These are phyloP conservation scores for Westerdykella sp. DNA, from an alignment of 2,329 filamentous ascomycete species.

Conservation along the genomic window DNA sequence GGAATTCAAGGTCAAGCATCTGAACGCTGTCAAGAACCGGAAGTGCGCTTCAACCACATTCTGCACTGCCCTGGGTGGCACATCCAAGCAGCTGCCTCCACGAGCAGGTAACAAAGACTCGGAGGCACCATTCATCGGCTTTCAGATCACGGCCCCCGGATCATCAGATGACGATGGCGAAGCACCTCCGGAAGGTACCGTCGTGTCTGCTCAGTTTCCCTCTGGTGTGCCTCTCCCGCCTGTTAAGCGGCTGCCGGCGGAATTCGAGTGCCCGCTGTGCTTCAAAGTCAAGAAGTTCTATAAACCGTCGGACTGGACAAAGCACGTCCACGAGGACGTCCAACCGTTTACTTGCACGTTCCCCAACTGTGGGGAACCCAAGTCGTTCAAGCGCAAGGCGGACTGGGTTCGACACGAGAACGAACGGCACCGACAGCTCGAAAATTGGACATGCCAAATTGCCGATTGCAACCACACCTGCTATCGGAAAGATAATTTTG, in stretches of 20 bases:
- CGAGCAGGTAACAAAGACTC: constrained; percentile 54
- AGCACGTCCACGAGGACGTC: constrained; percentile 90
- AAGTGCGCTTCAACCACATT: constrained; percentile 57
- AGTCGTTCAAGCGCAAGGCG: constrained; percentile 91
- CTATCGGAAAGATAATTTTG: constrained; percentile 85
- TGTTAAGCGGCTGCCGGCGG: constrained; percentile 67
- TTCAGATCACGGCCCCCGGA: constrained; percentile 51
- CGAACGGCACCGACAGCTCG: constrained; percentile 79
- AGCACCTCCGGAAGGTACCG: constrained; percentile 59
- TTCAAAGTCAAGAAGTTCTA: constrained; percentile 78
- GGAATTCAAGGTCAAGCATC: constrained; percentile 63
- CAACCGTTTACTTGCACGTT: constrained; percentile 93
- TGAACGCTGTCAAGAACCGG: constrained; percentile 50
- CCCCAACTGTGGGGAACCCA: constrained; percentile 71
- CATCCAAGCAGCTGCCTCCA: constrained; percentile 55
- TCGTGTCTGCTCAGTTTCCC: constrained; percentile 70
- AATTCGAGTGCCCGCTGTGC: constrained; percentile 86
- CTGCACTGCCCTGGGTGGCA: constrained; percentile 64
- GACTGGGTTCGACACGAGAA: constrained; percentile 96
- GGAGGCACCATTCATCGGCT: constrained; percentile 51
- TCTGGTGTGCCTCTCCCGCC: constrained; percentile 75
- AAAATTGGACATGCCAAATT: constrained; percentile 84
- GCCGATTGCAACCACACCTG: constrained; percentile 76
- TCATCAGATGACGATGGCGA: constrained; percentile 60
- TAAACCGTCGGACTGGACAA: constrained; percentile 95